phyloP scores from a whole-genome alignment of 1,139 yeast genomes.

The Candida pseudocylindracea region DNA sequence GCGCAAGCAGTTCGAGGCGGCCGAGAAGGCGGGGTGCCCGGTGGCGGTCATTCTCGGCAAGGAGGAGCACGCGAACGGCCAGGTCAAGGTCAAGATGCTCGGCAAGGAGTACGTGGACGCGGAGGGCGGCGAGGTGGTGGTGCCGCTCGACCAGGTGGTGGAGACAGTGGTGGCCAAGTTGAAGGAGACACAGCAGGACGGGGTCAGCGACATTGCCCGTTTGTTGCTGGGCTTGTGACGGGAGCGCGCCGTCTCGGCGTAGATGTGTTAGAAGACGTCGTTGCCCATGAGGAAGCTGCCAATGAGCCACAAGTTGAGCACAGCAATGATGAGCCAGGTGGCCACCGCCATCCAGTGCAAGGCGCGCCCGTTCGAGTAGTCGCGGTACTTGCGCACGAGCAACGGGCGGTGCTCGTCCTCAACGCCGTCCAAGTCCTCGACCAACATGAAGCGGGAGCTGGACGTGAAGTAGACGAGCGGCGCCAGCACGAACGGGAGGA shows the following conservation, averaged over 20 bases:
- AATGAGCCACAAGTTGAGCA: constrained; percentile 53
- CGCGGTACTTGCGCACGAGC: no score
- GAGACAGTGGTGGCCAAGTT: constrained; percentile 31
- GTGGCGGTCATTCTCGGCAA: constrained; percentile 86
- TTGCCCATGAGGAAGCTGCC: no score
- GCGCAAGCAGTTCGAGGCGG: constrained; percentile 92
- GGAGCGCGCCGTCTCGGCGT: no score
- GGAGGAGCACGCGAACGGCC: constrained; percentile 70
- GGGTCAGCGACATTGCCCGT: no score
- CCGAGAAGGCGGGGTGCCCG: constrained; percentile 84
- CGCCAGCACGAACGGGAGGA: constrained; percentile 55
- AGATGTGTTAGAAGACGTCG: no score
- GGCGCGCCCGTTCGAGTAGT: constrained; percentile 41
- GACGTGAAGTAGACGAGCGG: constrained; percentile 57
- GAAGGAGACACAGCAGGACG: not conserved
- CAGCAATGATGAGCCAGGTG: constrained; percentile 55
- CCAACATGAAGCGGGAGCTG: constrained; percentile 33
- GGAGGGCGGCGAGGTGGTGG: constrained; percentile 68
- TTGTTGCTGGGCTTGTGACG: no score
- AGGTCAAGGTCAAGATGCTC: constrained; percentile 63
- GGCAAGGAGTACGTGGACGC: constrained; percentile 79
- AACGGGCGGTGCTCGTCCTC: not conserved
- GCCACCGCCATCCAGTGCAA: constrained; percentile 29
- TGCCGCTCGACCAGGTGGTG: constrained; percentile 37
- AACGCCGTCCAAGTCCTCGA: constrained; percentile 7